These are phyloP conservation scores for Fusarium abutilonis DNA, from an alignment of 2,329 filamentous ascomycete genomes.

Conservation along the genomic window DNA sequence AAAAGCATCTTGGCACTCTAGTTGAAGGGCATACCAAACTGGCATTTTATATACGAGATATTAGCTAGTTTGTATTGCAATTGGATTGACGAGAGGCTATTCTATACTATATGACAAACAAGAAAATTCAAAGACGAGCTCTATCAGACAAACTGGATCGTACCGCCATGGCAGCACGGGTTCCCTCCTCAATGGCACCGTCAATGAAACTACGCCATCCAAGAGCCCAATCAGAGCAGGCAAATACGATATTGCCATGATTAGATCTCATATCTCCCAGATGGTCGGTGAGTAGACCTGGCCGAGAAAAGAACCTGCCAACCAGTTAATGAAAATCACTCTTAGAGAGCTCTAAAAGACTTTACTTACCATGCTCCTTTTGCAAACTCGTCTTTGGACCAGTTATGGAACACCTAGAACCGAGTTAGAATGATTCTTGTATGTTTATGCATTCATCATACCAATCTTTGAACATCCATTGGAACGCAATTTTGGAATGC, in stretches of 20 bases:
- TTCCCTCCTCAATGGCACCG: constrained; percentile 59
- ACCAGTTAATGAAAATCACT: rapidly evolving
- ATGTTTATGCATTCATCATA: constrained; percentile 2
- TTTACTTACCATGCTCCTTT: constrained; percentile 53
- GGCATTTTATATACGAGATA: not conserved
- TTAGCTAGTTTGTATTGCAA: too few species aligned
- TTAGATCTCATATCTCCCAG: constrained; percentile 53
- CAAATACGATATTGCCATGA: constrained; percentile 58
- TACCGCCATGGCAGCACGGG: constrained; percentile 41
- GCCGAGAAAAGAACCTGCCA: constrained; percentile 51
- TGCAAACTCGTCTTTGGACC: constrained; percentile 58
- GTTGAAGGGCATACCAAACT: too few species aligned
- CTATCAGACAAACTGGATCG: constrained; percentile 5
- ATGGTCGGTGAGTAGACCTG: constrained; percentile 51
- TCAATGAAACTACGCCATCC: constrained; percentile 63
- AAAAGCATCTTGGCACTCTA: too few species aligned
- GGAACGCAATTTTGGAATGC: constrained; percentile 50
- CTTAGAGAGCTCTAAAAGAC: rapidly evolving
- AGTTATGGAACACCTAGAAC: constrained; percentile 58
- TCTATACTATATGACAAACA: not conserved
- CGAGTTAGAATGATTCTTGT: not conserved
- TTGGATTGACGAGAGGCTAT: not conserved
- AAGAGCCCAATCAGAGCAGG: constrained; percentile 59
- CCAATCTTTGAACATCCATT: constrained; percentile 46
- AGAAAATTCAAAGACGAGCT: not conserved